These are phyloP conservation scores for Xenoacremonium recifei DNA, from an alignment of 2,329 filamentous ascomycete species.

Conservation along the genomic window DNA sequence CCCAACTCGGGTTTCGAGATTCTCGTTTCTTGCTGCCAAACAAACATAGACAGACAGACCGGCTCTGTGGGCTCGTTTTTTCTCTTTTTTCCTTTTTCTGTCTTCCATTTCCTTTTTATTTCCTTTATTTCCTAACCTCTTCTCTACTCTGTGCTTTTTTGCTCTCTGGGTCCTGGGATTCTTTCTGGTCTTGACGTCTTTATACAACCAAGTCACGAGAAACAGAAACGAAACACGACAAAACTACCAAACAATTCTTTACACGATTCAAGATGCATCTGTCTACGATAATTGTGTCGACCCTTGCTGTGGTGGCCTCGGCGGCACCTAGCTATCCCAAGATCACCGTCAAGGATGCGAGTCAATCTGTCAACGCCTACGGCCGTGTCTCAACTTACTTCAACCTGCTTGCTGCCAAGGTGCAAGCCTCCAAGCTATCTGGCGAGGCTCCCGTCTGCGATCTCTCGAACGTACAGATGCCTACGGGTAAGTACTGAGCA, in stretches of 20 bases:
- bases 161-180: conserved; percentile 8
- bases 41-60: conserved; percentile 16
- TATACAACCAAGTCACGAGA: conserved; percentile 9
- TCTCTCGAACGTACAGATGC: conserved; percentile 51
- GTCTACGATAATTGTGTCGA: conserved; percentile 45
- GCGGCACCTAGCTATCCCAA: conserved; percentile 43
- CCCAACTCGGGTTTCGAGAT: too few relatives aligned
- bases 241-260: conserved; percentile 3
- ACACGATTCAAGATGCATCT: conserved; percentile 45
- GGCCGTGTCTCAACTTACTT: conserved; percentile 59
- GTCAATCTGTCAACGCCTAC: conserved; percentile 37
- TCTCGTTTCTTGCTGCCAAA: too few relatives aligned
- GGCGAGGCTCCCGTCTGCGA: conserved; percentile 49
- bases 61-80: conserved; percentile 19
- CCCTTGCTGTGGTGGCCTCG: conserved; percentile 44
- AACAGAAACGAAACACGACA: too few relatives aligned
- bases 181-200: conserved; percentile 14
- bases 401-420: conserved; percentile 56
- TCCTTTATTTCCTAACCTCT: conserved; percentile 16
- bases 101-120: conserved; percentile 20
- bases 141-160: conserved; percentile 4
- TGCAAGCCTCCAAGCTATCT: conserved; percentile 45
- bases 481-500: conserved; percentile 39
- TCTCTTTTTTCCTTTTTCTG: conserved; percentile 14
- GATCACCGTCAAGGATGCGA: conserved; percentile 35